Base-by-base conservation (phyloP, 352 stramenopile species). In the Elongisporangium anandrum region DNA sequence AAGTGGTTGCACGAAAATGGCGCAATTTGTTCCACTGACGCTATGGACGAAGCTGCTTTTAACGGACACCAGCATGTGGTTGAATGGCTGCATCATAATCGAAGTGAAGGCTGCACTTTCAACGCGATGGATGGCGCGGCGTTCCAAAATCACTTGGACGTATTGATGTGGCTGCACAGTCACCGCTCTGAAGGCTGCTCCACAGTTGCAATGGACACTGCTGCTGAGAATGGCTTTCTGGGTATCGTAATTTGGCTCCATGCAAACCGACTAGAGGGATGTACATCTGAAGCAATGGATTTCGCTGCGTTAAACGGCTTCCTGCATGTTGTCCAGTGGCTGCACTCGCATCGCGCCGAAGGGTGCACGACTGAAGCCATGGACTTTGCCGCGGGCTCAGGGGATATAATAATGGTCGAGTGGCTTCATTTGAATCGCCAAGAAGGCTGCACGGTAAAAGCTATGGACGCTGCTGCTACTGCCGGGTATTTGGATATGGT, bases 41-140 rank as follows among this genome's bases (percentile, higher is more conserved):
- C 79, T 2, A 81, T 89, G 66, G 69, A 82, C 22, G 49, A 71
- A 5, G 77, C 79, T 4, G 79, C 79, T 15, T 78, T 65, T 21
- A 83, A 76, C 20, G 77, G 77, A 1, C 72, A 87, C 53, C 62
- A 87, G 8, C 15, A 67, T 7, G 65, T 78, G 16, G 66, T 87
- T 23, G 50, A 72, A 29, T 87, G 75, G 75, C 63, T 89, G 1
- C 73, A 87, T 34, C 53, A 52, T 19, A 59, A 84, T 47, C 67
- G 72, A 47, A 58, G 13, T 0, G 69, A 79, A 59, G 56, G 61
- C 3, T 68, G 61, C 48, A 68, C 60, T 1, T 48, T 54, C 5
- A 50, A 48, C 38, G 64, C 64, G 22, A 71, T 71, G 56, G 54
- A 71, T 23, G 53, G 57, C 48, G 60, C 64, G 26, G 60, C 64